phyloP scores from a whole-genome alignment of 805 yeast species.

The Candida stauntonica region DNA sequence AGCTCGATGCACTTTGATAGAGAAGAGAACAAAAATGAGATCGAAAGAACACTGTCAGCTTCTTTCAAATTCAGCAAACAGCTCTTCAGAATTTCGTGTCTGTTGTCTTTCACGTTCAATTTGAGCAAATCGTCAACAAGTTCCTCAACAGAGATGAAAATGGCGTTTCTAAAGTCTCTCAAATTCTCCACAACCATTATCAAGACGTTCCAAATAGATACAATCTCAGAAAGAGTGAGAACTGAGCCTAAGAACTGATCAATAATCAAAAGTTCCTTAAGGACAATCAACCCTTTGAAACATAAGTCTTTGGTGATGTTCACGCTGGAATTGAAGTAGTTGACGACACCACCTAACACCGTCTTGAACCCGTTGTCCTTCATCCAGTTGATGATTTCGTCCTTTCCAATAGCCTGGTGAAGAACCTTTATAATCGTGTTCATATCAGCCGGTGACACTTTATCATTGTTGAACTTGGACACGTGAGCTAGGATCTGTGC shows the following conservation, averaged over 20 bases:
- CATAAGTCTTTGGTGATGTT: slow-evolving; percentile 23
- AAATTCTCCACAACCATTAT: slow-evolving; percentile 24
- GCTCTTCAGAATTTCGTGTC: slow-evolving; percentile 11
- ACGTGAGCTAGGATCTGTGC: slow-evolving; percentile 8
- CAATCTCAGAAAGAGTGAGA: slow-evolving; percentile 6
- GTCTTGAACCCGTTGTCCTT: slow-evolving; percentile 16
- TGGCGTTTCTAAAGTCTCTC: slow-evolving; percentile 21
- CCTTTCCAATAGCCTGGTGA: slow-evolving; percentile 13
- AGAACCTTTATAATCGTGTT: slow-evolving; percentile 17
- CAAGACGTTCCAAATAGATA: slow-evolving; percentile 20
- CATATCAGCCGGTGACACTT: slow-evolving; percentile 13
- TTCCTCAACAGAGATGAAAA: slow-evolving; percentile 26
- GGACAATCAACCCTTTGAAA: slow-evolving; percentile 24
- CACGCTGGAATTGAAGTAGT: slow-evolving; percentile 21
- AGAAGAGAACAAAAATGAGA: slow-evolving; percentile 18
- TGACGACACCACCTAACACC: slow-evolving; percentile 11
- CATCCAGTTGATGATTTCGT: slow-evolving; percentile 19
- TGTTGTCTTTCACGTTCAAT: slow-evolving; percentile 4
- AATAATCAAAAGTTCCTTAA: slow-evolving; percentile 24
- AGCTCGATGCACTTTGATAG: slow-evolving; percentile 21
- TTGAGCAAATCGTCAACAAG: slow-evolving; percentile 21
- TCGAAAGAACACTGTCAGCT: slow-evolving; percentile 4
- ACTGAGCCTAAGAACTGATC: slow-evolving; percentile 13
- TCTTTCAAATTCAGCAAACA: slow-evolving; percentile 15
- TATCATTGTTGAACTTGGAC: slow-evolving; percentile 15